A percentile compares a stretch with the other conserved stretches of the same genome.
phyloP scores from a whole-genome alignment of 768 basidiomycete species.

The Boletus coccyginus region DNA sequence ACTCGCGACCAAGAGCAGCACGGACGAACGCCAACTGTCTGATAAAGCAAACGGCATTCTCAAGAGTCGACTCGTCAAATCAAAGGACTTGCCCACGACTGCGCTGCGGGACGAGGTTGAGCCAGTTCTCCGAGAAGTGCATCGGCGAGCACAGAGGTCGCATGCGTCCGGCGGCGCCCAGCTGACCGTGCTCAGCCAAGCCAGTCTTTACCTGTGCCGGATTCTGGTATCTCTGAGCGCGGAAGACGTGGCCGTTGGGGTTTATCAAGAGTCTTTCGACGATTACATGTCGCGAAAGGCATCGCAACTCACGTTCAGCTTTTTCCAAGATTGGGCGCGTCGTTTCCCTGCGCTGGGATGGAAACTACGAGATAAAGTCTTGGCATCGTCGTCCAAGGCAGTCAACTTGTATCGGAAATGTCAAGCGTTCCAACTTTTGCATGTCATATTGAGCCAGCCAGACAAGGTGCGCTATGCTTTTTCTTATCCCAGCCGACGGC shows the following conservation, averaged over 20 bases:
- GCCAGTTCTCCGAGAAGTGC: slow-evolving; percentile 59
- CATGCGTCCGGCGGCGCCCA: slow-evolving; percentile 50
- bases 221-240: slow-evolving; percentile 39
- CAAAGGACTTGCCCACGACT: slow-evolving; percentile 60
- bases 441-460: slow-evolving; percentile 53
- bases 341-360: slow-evolving; percentile 66
- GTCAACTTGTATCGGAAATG: slow-evolving; percentile 75
- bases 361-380: slow-evolving; percentile 57
- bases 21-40: slow-evolving; percentile 84
- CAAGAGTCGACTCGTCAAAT: slow-evolving; percentile 66
- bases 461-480: slow-evolving; percentile 17
- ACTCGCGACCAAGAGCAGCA: slow-evolving; percentile 59
- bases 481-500: not conserved
- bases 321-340: slow-evolving; percentile 77
- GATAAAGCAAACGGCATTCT: slow-evolving; percentile 86
- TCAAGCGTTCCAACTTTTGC: slow-evolving; percentile 73
- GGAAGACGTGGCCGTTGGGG: slow-evolving; percentile 44
- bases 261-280: slow-evolving; percentile 62
- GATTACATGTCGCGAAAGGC: slow-evolving; percentile 83
- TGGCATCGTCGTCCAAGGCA: slow-evolving; percentile 53
- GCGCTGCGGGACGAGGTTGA: slow-evolving; percentile 31
- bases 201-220: slow-evolving; percentile 68
- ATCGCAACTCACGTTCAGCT: slow-evolving; percentile 65
- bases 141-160: slow-evolving; percentile 66
- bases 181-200: slow-evolving; percentile 61